Percentiles rank a stretch among this genome's conserved stretches.
These are phyloP conservation scores for Melastoma candidum DNA, from an alignment of 441 rosid genomes.

Conservation along the genomic window DNA sequence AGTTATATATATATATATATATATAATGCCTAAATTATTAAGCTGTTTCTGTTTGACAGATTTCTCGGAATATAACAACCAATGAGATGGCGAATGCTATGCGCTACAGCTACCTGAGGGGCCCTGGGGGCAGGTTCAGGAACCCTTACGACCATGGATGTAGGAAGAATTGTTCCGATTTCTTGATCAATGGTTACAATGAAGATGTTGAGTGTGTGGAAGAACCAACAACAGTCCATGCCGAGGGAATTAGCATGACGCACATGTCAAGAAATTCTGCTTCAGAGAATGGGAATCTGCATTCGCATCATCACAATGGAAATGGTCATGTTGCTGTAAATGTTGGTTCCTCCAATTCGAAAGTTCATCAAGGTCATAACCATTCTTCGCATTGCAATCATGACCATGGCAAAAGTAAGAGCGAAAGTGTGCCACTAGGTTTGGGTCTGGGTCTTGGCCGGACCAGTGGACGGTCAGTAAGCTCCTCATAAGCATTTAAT, in stretches of 20 bases:
- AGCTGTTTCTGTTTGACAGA: slow-evolving; percentile 29
- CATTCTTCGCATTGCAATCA: slow-evolving; percentile 58
- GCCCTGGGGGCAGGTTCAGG: slow-evolving; percentile 73
- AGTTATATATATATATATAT: too few relatives aligned
- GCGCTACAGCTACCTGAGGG: slow-evolving; percentile 91
- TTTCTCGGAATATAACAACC: slow-evolving; percentile 84
- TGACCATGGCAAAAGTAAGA: slow-evolving; percentile 31
- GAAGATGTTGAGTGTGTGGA: slow-evolving; percentile 54
- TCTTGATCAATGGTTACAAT: slow-evolving; percentile 71
- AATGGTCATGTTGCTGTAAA: slow-evolving; percentile 62
- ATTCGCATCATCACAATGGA: slow-evolving; percentile 33
- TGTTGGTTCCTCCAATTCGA: slow-evolving; percentile 26
- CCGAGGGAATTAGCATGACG: slow-evolving; percentile 79
- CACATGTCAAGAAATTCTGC: slow-evolving; percentile 48
- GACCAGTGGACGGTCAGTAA: slow-evolving; percentile 33
- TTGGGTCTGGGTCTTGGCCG: slow-evolving; percentile 79
- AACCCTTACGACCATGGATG: slow-evolving; percentile 89
- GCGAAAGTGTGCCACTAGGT: slow-evolving; percentile 54
- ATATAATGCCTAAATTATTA: too few relatives aligned
- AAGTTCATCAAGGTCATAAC: slow-evolving; percentile 32
- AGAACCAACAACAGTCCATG: slow-evolving; percentile 21
- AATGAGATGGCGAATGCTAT: slow-evolving; percentile 90
- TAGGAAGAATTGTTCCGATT: slow-evolving; percentile 73
- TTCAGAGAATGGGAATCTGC: slow-evolving; percentile 34
- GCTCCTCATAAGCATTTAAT: slow-evolving; percentile 27